Base-by-base conservation (phyloP, 2,329 filamentous ascomycete genomes). In the Paraphoma chrysanthemicola region DNA sequence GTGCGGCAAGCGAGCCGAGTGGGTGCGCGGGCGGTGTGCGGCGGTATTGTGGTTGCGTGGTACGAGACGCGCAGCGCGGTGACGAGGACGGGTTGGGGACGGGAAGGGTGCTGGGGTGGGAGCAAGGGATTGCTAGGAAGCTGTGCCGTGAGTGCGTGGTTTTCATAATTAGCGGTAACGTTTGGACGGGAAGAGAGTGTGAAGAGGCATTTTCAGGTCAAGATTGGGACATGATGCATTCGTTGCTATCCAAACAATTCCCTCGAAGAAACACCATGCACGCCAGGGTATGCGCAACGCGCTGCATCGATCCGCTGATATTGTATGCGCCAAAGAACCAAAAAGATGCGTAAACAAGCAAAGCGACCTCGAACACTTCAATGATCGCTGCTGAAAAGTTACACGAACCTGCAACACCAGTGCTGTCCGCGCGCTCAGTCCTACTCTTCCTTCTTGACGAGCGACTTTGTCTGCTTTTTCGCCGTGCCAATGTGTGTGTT, bases 401-500 rank as follows among this genome's bases (percentile, higher is more conserved):
- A 47, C 31, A 44, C 14, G 44, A 31, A 52, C 33, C 42, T 18
- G 33, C 41, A 49, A 50, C 30, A 31, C 45, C 31, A 42, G 42
- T 29, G 31, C 39, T 47, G 44, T 36, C 42, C 16, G 30, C 42
- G 5, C 16, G 42, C n/a, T 36, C 33, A 36, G 7, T 36, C 33
- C 33, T 14, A 12, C 38, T 38, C 14, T 31, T 38, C n/a, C 12
- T 11, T 41, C 14, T 17, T 30, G 33, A 8, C 9, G 12, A 44
- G 45, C 31, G 85, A 79, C 77, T 87, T 90, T 64, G 87, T 88
- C 50, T 87, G 88, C 58, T 88, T 87, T 81, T 90, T 96, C 42
- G 93, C 93, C 0, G 92, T 94, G 57, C 93, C 93, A 68, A 97
- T 96, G 67, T 96, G 92, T 28, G 93, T 96, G 74, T 96, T 96